phyloP scores from a whole-genome alignment of 768 basidiomycete genomes.

The Boletus barrowsii region DNA sequence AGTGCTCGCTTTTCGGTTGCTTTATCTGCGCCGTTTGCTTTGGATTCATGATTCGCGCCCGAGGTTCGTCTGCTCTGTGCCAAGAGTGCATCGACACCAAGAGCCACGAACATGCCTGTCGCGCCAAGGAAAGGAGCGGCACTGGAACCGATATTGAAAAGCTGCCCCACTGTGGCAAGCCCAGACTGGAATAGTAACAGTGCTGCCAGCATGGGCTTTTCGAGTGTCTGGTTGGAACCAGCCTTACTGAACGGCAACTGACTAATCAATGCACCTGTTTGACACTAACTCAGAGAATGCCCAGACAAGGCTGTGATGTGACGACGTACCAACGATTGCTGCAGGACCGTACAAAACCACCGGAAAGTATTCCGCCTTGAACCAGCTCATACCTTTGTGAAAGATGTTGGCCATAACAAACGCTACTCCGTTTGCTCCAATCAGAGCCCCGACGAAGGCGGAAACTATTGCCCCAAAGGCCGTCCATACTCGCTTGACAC shows the following conservation, averaged over 20 bases:
- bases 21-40: slow-evolving; percentile 2
- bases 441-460: slow-evolving; percentile 54
- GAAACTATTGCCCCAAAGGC: slow-evolving; percentile 48
- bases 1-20: background rate
- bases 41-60: background rate
- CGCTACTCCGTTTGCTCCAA: slow-evolving; percentile 71
- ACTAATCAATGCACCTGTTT: slow-evolving; percentile 56
- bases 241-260: slow-evolving; percentile 51
- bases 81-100: slow-evolving; percentile 51
- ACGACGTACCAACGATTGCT: slow-evolving; percentile 59
- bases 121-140: slow-evolving; percentile 68
- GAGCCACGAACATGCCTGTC: slow-evolving; percentile 51
- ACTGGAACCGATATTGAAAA: slow-evolving; percentile 69
- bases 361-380: slow-evolving; percentile 61
- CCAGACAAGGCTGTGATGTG: background rate
- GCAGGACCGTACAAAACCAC: slow-evolving; percentile 74
- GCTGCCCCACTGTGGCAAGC: slow-evolving; percentile 58
- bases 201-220: slow-evolving; percentile 60
- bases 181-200: slow-evolving; percentile 58
- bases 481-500: slow-evolving; percentile 31
- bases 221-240: slow-evolving; percentile 37
- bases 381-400: slow-evolving; percentile 83
- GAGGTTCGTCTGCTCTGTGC: slow-evolving; percentile 21
- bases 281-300: background rate
- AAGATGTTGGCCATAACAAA: slow-evolving; percentile 59